Base-by-base conservation (phyloP, 1,284 basidiomycete species). In the Melampsora americana region DNA sequence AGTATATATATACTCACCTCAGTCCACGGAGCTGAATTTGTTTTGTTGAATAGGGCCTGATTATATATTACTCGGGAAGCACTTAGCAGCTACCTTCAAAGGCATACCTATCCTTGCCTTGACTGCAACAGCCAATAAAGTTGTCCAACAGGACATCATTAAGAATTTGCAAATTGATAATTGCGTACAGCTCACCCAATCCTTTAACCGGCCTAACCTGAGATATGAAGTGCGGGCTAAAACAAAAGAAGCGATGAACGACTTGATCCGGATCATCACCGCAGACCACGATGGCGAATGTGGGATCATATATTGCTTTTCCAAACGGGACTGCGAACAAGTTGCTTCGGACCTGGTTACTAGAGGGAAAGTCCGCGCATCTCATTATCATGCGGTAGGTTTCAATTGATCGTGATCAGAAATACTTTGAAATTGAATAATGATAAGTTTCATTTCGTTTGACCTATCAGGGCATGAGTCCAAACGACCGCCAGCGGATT, bases 201-300 rank as follows among this genome's bases (percentile, higher is more conserved):
- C 94, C 0, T 95, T 97, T 85, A 98, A 99, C 81, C 90, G 96
- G 0, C 87, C 89, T 14, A 99, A 99, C 82, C 86, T 99, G 4
- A 86, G 87, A 77, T 77, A 77, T 69, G 86, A 88, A n/a, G 88
- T 98, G 39, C 86, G 88, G 42, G 84, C 85, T 39, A 92, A 90
- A 83, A 77, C 69, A 20, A 72, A 77, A 26, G 67, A 69, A 26
- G 82, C 89, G 28, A 77, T 90, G 9, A 83, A 85, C 0, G 88
- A 90, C n/a, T 92, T 98, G 56, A 87, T 87, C 5, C 84, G 84
- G 0, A 92, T 90, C 81, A 91, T 99, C 82, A 84, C 87, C 39
- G 82, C 84, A 0, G 85, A 88, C 28, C 88, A 91, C 80, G 81
- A 81, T 0, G 83, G 85, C 1, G 84, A 90, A 68, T 90, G 90